These are phyloP conservation scores for Spathaspora girioi DNA, from an alignment of 805 yeast species.

Conservation along the genomic window DNA sequence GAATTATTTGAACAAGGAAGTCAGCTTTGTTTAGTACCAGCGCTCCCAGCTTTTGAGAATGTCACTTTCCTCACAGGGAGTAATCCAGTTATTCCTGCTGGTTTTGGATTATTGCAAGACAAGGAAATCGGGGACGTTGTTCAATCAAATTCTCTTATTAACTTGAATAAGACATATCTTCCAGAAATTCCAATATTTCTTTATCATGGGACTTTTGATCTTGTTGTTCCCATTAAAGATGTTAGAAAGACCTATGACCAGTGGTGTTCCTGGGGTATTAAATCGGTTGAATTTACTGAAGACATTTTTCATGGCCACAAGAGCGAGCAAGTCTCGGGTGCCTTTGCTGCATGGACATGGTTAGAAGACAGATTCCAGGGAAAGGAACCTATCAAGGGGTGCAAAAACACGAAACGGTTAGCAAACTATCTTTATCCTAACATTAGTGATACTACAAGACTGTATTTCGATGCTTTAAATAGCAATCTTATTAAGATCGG, in stretches of 20 bases:
- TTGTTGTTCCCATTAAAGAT: constrained; percentile 17
- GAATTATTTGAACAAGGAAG: constrained; percentile 4
- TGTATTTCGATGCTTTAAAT: no score
- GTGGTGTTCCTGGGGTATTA: constrained; percentile 26
- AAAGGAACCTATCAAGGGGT: constrained; percentile 44
- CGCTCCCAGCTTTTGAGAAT: constrained; percentile 5
- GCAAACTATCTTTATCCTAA: constrained; percentile 39
- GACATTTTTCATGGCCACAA: constrained; percentile 23
- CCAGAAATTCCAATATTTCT: constrained; percentile 8
- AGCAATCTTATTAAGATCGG: neutral
- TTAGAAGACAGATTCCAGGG: constrained; percentile 18
- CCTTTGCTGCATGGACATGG: constrained; percentile 21
- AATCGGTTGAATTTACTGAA: constrained; percentile 25
- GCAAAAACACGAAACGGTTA: constrained; percentile 51
- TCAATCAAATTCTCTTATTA: constrained; percentile 18
- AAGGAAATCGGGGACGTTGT: constrained; percentile 12
- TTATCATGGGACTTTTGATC: constrained; percentile 17
- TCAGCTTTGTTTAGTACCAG: constrained; percentile 5
- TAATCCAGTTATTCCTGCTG: constrained; percentile 9
- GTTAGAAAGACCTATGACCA: constrained; percentile 18
- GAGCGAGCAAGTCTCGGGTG: constrained; percentile 16
- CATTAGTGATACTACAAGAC: neutral
- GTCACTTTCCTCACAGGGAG: constrained; percentile 13
- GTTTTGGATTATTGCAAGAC: constrained; percentile 13
- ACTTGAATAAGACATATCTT: neutral